phyloP scores from a whole-genome alignment of 148 eudicot genomes.

The Chenopodium berlandieri region DNA sequence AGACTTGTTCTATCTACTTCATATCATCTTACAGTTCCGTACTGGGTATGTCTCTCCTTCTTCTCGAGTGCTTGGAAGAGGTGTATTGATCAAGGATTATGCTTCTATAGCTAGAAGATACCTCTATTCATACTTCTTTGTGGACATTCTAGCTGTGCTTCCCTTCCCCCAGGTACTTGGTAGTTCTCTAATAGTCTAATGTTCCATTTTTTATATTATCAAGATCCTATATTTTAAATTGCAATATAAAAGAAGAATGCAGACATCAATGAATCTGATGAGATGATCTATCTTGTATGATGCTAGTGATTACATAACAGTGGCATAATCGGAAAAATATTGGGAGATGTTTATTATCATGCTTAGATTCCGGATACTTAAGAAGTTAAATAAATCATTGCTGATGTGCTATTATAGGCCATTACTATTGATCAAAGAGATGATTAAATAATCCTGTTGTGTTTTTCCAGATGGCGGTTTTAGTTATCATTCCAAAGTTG shows the following conservation, averaged over 20 bases:
- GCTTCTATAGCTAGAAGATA: conserved; percentile 57
- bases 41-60: conserved; percentile 66
- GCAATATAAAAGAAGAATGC: background rate
- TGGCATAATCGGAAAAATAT: background rate
- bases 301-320: too few species aligned
- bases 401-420: background rate
- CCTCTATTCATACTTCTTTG: conserved; percentile 45
- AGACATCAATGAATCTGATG: background rate
- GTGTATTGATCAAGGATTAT: conserved; percentile 53
- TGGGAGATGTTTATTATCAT: background rate
- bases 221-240: too few species aligned
- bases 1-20: conserved; percentile 60
- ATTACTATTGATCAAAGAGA: background rate
- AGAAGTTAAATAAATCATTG: background rate
- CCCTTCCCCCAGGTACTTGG: conserved; percentile 55
- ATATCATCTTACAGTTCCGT: conserved; percentile 59
- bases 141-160: conserved; percentile 62
- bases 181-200: background rate
- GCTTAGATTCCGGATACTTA: background rate
- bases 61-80: conserved; percentile 71
- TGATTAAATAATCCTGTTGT: background rate
- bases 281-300: too few species aligned
- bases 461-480: conserved; percentile 49
- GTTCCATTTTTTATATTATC: too few species aligned
- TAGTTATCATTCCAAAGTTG: conserved; percentile 35